Percentiles rank a stretch among this genome's conserved stretches.
These are phyloP conservation scores for Oxyria digyna DNA, from an alignment of 148 eudicot species.

Conservation along the genomic window DNA sequence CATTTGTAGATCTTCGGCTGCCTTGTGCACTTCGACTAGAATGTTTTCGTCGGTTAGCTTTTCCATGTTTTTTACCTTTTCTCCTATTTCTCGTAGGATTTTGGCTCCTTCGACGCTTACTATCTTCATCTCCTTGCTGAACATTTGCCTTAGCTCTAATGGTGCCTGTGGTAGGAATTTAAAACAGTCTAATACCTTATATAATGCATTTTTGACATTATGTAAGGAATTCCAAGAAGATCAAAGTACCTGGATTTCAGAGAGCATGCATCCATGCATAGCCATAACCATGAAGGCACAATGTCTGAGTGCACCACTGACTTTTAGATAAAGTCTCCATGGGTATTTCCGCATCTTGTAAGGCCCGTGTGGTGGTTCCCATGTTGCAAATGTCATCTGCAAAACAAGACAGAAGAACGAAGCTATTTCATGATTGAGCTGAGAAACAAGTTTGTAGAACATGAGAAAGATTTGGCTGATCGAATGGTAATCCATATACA, in stretches of 20 bases:
- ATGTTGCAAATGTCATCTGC: constrained; percentile 43
- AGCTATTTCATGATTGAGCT: neutral
- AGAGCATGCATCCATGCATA: constrained; percentile 65
- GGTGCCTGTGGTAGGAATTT: constrained; percentile 29
- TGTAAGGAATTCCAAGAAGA: neutral
- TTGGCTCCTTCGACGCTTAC: constrained; percentile 56
- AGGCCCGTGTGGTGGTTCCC: constrained; percentile 79
- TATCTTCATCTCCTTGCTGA: constrained; percentile 31
- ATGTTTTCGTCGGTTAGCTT: constrained; percentile 33
- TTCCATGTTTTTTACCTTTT: constrained; percentile 55
- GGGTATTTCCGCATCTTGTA: constrained; percentile 50
- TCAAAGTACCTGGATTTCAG: constrained; percentile 53
- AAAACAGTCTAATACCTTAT: neutral
- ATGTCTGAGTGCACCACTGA: constrained; percentile 63
- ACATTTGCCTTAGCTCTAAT: constrained; percentile 40
- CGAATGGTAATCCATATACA: neutral
- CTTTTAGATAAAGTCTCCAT: constrained; percentile 46
- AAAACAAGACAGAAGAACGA: neutral
- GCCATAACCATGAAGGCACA: constrained; percentile 78
- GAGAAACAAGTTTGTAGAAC: neutral
- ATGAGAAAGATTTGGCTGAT: neutral
- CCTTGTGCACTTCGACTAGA: constrained; percentile 37
- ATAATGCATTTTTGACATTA: too few species aligned
- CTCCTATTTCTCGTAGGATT: constrained; percentile 35
- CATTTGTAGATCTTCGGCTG: constrained; percentile 61